A percentile compares a stretch with the other conserved stretches of the same genome.
These are phyloP conservation scores for Tolypocladium inflatum DNA, from an alignment of 2,329 filamentous ascomycete genomes.

Conservation along the genomic window DNA sequence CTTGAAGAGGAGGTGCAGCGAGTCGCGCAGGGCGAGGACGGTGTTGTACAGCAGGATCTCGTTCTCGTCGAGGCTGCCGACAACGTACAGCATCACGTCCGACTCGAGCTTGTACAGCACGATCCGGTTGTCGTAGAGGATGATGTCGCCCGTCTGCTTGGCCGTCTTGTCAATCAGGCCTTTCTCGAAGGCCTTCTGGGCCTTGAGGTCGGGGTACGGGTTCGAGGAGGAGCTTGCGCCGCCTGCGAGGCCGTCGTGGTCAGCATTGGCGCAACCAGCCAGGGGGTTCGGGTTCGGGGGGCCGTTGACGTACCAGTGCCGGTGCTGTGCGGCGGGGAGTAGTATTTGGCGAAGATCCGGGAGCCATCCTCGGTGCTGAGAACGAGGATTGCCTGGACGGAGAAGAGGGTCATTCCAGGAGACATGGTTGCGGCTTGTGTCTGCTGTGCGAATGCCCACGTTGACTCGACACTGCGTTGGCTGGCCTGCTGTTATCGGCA, in stretches of 20 bases:
- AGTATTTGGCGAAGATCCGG: conserved; percentile 92
- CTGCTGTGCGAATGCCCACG: not conserved
- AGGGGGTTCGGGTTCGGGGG: not conserved
- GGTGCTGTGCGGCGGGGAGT: conserved; percentile 50
- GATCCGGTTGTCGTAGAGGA: conserved; percentile 92
- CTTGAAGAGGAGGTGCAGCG: conserved; percentile 87
- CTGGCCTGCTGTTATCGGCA: not conserved
- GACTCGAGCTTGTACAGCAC: conserved; percentile 98
- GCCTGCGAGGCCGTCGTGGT: conserved; percentile 20
- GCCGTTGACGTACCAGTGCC: conserved; percentile 20
- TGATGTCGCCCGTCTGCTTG: conserved; percentile 92
- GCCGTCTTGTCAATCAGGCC: conserved; percentile 90
- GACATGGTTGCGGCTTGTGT: conserved; percentile 42
- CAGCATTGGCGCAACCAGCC: conserved; percentile 15
- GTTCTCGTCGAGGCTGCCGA: conserved; percentile 88
- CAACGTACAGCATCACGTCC: conserved; percentile 92
- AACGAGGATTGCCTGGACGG: conserved; percentile 68
- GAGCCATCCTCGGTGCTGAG: conserved; percentile 81
- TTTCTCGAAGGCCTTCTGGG: conserved; percentile 96
- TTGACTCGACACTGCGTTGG: not conserved
- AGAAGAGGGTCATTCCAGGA: conserved; percentile 65
- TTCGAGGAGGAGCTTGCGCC: conserved; percentile 47
- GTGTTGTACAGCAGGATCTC: conserved; percentile 95
- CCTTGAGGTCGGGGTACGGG: conserved; percentile 81
- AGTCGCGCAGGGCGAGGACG: conserved; percentile 81